Conservation (phyloP, 495 filamentous ascomycete genomes). For the Hypoxylon cercidicola region DNA sequence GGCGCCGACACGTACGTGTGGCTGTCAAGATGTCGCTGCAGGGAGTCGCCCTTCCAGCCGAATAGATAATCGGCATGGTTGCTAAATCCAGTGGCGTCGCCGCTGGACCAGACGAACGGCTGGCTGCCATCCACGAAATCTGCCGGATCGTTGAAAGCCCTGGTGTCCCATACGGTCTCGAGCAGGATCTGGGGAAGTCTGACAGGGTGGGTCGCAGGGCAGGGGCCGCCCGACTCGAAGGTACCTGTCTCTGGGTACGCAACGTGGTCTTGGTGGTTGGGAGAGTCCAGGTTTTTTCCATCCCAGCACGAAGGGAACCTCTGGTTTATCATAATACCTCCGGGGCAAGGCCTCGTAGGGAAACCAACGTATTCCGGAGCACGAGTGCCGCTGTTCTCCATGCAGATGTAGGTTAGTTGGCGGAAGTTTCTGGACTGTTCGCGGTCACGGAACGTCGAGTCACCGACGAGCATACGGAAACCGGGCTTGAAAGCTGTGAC, state of each 20-base stretch:
- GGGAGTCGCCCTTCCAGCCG: constrained; percentile 48
- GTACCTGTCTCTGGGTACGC: constrained; percentile 53
- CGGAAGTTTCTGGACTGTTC: constrained; percentile 50
- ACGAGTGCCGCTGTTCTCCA: constrained; percentile 43
- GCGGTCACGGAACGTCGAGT: constrained; percentile 43
- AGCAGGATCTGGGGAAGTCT: constrained; percentile 50
- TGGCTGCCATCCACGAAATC: constrained; percentile 53
- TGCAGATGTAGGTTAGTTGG: constrained; percentile 52
- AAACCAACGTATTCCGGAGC: constrained; percentile 36
- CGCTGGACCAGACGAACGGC: constrained; percentile 59
- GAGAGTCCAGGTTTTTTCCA: constrained; percentile 50
- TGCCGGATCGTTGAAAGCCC: constrained; percentile 50
- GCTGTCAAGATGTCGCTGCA: constrained; percentile 47
- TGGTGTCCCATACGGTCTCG: constrained; percentile 52
- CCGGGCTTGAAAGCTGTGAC: constrained; percentile 61
- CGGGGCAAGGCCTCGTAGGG: constrained; percentile 44
- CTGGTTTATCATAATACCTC: constrained; percentile 40
- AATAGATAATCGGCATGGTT: constrained; percentile 49
- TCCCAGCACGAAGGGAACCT: constrained; percentile 48
- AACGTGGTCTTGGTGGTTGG: constrained; percentile 54
- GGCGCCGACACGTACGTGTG: constrained; percentile 48
- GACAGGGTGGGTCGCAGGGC: constrained; percentile 48
- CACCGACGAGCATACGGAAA: constrained; percentile 57
- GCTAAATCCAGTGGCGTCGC: constrained; percentile 50
- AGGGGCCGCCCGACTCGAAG: constrained; percentile 50